Conservation (phyloP, 2,329 filamentous ascomycete genomes). For the Ophiostoma sp. region DNA sequence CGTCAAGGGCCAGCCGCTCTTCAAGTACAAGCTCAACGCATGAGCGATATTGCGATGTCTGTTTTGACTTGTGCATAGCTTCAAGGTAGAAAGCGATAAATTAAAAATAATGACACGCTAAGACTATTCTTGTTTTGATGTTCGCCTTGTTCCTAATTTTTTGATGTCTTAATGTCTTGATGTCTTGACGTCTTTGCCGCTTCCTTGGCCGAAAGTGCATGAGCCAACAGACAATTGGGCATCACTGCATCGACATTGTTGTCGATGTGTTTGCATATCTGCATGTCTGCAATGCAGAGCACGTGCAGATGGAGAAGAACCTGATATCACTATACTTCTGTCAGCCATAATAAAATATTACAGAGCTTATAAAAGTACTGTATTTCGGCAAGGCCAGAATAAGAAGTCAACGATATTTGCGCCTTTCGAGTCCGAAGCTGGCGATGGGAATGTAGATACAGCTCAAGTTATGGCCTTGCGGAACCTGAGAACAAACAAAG, state of each 20-base stretch:
- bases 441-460: background rate
- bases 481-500: background rate
- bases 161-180: too few relatives aligned
- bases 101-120: background rate
- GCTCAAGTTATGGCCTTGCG: background rate
- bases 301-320: background rate
- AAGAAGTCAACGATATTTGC: background rate
- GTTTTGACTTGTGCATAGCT: background rate
- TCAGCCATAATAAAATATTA: background rate
- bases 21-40: slow-evolving; percentile 60
- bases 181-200: background rate
- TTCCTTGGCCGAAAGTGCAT: background rate
- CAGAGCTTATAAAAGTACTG: background rate
- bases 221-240: slow-evolving; percentile 13
- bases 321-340: background rate
- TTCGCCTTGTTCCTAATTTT: too few relatives aligned
- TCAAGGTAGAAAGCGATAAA: background rate
- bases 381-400: background rate
- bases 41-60: background rate
- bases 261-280: background rate
- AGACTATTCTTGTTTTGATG: background rate
- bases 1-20: slow-evolving; percentile 61
- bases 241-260: slow-evolving; percentile 6
- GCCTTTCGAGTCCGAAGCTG: background rate
- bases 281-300: background rate